These are phyloP conservation scores for Hypholoma sublateritium DNA, from an alignment of 768 basidiomycete species.

Conservation along the genomic window DNA sequence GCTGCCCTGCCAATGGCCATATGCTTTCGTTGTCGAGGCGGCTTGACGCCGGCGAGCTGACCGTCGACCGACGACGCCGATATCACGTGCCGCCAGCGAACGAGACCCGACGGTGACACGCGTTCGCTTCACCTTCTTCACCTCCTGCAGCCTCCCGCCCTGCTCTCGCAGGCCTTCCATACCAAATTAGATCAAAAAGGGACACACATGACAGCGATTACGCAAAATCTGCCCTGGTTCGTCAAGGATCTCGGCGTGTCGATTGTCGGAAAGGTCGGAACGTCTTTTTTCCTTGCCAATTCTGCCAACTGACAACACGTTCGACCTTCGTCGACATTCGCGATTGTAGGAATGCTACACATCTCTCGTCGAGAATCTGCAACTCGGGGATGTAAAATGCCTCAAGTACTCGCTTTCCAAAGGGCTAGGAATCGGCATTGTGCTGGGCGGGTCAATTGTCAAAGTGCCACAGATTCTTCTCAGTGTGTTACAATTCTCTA, in stretches of 20 bases:
- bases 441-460: constrained; percentile 90
- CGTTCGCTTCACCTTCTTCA: neutral
- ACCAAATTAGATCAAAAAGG: too few relatives aligned
- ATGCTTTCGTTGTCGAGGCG: too few relatives aligned
- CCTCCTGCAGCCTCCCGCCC: neutral
- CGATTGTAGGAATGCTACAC: constrained; percentile 79
- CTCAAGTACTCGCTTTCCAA: constrained; percentile 92
- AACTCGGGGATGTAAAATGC: constrained; percentile 76
- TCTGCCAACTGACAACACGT: neutral
- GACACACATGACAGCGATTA: constrained; percentile 65
- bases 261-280: constrained; percentile 74
- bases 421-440: constrained; percentile 89
- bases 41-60: too few relatives aligned
- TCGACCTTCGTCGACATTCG: neutral
- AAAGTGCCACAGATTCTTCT: constrained; percentile 93
- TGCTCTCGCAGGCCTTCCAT: neutral
- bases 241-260: constrained; percentile 78
- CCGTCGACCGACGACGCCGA: too few relatives aligned
- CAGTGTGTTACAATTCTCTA: constrained; percentile 48
- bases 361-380: constrained; percentile 83
- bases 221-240: constrained; percentile 83
- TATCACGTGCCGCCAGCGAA: too few relatives aligned
- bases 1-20: too few relatives aligned
- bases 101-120: too few relatives aligned
- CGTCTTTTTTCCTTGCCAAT: too few relatives aligned